These are phyloP conservation scores for Hypoxylon sp. DNA, from an alignment of 2,329 filamentous ascomycete genomes.

Conservation along the genomic window DNA sequence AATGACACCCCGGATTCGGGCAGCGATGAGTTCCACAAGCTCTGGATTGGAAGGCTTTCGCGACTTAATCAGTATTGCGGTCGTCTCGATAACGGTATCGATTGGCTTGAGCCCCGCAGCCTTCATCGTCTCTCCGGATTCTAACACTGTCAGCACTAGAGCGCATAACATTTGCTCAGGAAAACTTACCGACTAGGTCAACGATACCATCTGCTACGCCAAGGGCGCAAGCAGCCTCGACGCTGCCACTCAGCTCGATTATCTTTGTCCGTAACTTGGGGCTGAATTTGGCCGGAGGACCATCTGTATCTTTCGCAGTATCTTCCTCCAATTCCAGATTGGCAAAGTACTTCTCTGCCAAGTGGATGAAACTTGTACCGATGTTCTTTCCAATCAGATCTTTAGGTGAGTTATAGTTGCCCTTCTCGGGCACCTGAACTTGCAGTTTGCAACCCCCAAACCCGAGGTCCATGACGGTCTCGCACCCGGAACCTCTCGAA, in stretches of 20 bases:
- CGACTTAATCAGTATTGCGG: constrained; percentile 92
- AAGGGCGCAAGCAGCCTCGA: constrained; percentile 95
- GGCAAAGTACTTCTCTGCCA: constrained; percentile 87
- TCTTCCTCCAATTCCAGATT: constrained; percentile 75
- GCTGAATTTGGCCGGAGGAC: constrained; percentile 51
- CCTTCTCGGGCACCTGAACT: constrained; percentile 95
- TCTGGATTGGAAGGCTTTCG: constrained; percentile 83
- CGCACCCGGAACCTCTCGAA: constrained; percentile 73
- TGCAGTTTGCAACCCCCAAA: constrained; percentile 95
- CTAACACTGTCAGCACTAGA: constrained; percentile 60
- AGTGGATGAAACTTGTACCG: constrained; percentile 92
- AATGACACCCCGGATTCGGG: constrained; percentile 92
- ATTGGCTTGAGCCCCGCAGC: constrained; percentile 95
- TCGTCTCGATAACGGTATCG: constrained; percentile 90
- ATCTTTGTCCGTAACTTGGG: constrained; percentile 86
- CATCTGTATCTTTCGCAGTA: constrained; percentile 56
- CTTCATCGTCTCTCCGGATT: constrained; percentile 98
- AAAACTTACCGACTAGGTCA: constrained; percentile 87
- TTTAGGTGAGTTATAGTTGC: constrained; percentile 75
- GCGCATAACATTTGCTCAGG: neutral
- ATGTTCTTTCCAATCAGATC: constrained; percentile 93
- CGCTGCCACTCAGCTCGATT: constrained; percentile 94
- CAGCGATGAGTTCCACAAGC: constrained; percentile 86
- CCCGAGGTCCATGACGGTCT: constrained; percentile 89
- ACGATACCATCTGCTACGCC: constrained; percentile 98